Base-by-base conservation (phyloP, 345 rosid genomes). In the Citrus inodora region DNA sequence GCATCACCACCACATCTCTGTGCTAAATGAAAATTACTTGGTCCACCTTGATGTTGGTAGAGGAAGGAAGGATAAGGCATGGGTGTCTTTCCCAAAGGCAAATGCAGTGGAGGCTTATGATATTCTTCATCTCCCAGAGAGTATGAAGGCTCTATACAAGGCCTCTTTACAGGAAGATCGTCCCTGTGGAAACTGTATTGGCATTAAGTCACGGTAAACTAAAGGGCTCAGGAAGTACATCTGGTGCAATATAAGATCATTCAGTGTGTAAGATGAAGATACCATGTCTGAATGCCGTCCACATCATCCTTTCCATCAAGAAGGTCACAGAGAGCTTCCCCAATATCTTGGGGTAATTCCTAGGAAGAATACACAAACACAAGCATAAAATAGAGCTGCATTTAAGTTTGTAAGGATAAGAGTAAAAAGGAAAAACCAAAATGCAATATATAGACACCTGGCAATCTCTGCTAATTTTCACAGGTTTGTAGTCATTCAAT, bases 391-490 rank as follows among this genome's bases (percentile, higher is more conserved):
- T 61, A 24, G 72, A 71, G 67, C 35, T 63, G 42, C 30, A 60
- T 33, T 75, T 33, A 58, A 32, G 59, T 46, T 53, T 37, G 70
- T 17, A 5, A 80, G 70, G 55, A 6, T 68, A 76, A 75, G 48
- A 67, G n/a, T 53, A 67, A 64, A 19, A 32, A 66, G 53, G 13
- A 37, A 55, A 76, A 38, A 28, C 60, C 11, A 70, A 30, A 58
- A 42, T 66, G 80, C 28, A 11, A 11, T 63, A 80, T 63, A 17
- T 61, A 71, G 81, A 76, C 70, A 95, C 99, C 99, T 93, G 98
- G 69, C 99, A 95, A 77, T 95, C 99, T 79, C 99, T 89, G 89
- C 99, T 95, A 82, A 93, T 95, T 89, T 95, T 93, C 83, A 95
- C 98, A 82, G 98, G 98, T 82, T 92, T 95, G 86, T 86, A 87